Evolutionary conservation across 352 stramenopile genomes (phyloP).

Genomic region (Phytophthora uliginosa): DNA sequence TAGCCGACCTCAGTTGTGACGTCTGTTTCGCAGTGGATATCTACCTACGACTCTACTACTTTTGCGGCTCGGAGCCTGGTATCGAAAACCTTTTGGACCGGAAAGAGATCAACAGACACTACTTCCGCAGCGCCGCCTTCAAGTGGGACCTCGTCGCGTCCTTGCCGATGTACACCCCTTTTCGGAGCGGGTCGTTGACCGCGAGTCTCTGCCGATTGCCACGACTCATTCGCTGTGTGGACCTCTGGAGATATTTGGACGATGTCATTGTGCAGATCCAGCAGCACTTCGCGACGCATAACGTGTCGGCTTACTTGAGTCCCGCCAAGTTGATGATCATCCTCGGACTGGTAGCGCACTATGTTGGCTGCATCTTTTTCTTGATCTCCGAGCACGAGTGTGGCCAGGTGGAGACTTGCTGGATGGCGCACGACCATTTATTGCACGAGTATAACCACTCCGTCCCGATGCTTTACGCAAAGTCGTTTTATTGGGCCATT

Average conservation of each 20-base stretch:
- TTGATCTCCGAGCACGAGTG: slow-evolving; percentile 67
- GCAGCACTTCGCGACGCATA: slow-evolving; percentile 43
- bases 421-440: slow-evolving; percentile 74
- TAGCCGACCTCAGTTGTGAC: slow-evolving; percentile 50
- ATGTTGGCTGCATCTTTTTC: slow-evolving; percentile 76
- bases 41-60: slow-evolving; percentile 75
- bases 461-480: slow-evolving; percentile 60
- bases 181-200: slow-evolving; percentile 35
- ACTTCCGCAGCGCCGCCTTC: slow-evolving; percentile 43
- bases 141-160: slow-evolving; percentile 55
- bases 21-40: slow-evolving; percentile 57
- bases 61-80: slow-evolving; percentile 58
- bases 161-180: slow-evolving; percentile 68
- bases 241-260: slow-evolving; percentile 54
- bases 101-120: slow-evolving; percentile 49
- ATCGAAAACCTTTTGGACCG: slow-evolving; percentile 53
- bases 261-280: slow-evolving; percentile 54
- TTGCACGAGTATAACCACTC: slow-evolving; percentile 67
- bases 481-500: slow-evolving; percentile 79
- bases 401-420: slow-evolving; percentile 55
- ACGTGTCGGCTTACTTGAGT: slow-evolving; percentile 68
- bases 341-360: slow-evolving; percentile 69
- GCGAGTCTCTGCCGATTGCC: slow-evolving; percentile 62
- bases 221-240: slow-evolving; percentile 46
- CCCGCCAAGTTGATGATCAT: slow-evolving; percentile 68